These are phyloP conservation scores for Salvia miltiorrhiza DNA, from an alignment of 257 asterid species.

Conservation along the genomic window DNA sequence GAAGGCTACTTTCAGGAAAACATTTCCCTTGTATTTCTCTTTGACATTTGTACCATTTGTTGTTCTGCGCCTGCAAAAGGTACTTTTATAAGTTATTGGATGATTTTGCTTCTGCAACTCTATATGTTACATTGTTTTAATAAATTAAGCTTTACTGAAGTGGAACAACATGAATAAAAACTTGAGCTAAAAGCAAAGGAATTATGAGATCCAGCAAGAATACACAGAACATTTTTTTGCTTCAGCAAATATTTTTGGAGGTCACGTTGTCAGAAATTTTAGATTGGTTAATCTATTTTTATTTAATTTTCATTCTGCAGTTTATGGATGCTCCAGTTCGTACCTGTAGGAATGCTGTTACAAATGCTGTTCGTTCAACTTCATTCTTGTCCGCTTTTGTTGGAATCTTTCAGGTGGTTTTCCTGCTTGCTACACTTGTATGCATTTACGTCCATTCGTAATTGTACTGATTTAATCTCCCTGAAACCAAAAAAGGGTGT, in stretches of 20 bases:
- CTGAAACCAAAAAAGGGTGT: slow-evolving; percentile 56
- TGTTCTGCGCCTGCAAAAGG: slow-evolving; percentile 94
- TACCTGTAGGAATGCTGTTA: slow-evolving; percentile 87
- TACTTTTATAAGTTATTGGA: slow-evolving; percentile 28
- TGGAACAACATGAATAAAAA: background rate
- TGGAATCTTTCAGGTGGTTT: slow-evolving; percentile 87
- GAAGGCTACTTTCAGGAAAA: slow-evolving; percentile 83
- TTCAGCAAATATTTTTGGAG: background rate
- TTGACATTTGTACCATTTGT: slow-evolving; percentile 96
- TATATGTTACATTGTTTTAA: background rate
- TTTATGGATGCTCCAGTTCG: slow-evolving; percentile 89
- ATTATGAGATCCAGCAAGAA: background rate
- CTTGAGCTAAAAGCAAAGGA: background rate
- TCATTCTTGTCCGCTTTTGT: slow-evolving; percentile 93
- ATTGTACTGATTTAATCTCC: slow-evolving; percentile 34
- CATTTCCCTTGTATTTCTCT: slow-evolving; percentile 96
- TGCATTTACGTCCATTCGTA: slow-evolving; percentile 14
- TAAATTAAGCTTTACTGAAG: background rate
- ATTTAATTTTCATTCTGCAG: slow-evolving; percentile 34
- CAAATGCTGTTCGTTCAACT: slow-evolving; percentile 92
- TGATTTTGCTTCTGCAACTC: slow-evolving; percentile 13
- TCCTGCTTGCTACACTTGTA: slow-evolving; percentile 16
- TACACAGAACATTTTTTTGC: background rate
- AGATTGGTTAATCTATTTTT: background rate
- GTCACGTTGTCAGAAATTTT: background rate